These are phyloP conservation scores for Panus rudis DNA, from an alignment of 768 basidiomycete genomes.

Conservation along the genomic window DNA sequence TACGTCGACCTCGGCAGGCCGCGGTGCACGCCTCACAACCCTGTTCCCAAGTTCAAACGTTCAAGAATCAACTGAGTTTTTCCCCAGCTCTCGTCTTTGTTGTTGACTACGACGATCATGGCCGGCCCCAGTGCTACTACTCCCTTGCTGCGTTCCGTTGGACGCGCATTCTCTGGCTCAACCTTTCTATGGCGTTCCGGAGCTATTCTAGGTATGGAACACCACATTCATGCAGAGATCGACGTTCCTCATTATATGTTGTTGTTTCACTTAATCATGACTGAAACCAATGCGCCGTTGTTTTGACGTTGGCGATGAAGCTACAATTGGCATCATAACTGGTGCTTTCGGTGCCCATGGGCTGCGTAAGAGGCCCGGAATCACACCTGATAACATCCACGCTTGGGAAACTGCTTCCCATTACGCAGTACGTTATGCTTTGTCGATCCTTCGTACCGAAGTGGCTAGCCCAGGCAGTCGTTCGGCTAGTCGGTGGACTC, in stretches of 20 bases:
- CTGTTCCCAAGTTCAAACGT: background rate
- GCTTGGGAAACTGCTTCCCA: slow-evolving; percentile 59
- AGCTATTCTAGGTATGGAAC: slow-evolving; percentile 18
- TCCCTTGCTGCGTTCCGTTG: slow-evolving; percentile 17
- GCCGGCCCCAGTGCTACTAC: slow-evolving; percentile 16
- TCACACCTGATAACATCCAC: slow-evolving; percentile 44
- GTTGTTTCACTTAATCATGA: background rate
- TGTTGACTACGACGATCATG: too few species aligned
- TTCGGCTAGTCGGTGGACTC: too few species aligned
- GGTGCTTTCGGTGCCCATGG: slow-evolving; percentile 70
- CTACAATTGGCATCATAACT: slow-evolving; percentile 43
- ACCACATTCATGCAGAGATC: background rate
- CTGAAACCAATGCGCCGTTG: background rate
- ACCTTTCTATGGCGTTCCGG: slow-evolving; percentile 21
- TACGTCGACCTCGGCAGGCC: background rate
- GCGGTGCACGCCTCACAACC: background rate
- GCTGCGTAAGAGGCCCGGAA: slow-evolving; percentile 38
- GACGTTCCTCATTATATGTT: background rate
- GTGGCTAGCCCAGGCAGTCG: background rate
- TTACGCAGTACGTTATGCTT: slow-evolving; percentile 48
- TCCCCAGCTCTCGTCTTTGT: too few species aligned
- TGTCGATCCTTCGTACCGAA: background rate
- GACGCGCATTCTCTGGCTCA: slow-evolving; percentile 8
- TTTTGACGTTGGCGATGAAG: slow-evolving; percentile 15
- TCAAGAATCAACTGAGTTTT: too few species aligned